Percentiles rank a stretch among this genome's conserved stretches.
These are phyloP conservation scores for Exsudoporus floridanus DNA, from an alignment of 1,284 basidiomycete genomes.

Conservation along the genomic window DNA sequence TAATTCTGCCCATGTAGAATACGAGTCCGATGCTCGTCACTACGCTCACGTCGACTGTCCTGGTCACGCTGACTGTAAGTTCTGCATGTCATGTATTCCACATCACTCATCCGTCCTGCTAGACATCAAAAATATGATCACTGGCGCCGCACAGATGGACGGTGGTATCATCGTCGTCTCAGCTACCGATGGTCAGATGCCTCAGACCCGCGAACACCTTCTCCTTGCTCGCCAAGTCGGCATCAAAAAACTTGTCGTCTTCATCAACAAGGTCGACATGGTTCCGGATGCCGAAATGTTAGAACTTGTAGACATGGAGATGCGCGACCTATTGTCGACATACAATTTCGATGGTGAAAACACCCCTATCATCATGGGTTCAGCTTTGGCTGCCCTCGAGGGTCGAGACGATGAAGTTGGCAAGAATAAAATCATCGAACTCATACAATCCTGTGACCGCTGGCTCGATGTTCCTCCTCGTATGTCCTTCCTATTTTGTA, in stretches of 20 bases:
- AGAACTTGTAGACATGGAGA: constrained; percentile 99
- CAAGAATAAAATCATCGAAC: constrained; percentile 76
- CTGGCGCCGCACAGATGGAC: constrained; percentile 99
- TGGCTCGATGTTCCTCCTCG: constrained; percentile 97
- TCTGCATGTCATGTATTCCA: neutral
- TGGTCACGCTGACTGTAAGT: constrained; percentile 86
- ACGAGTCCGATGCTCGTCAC: constrained; percentile 89
- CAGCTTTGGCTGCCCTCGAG: constrained; percentile 93
- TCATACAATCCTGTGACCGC: constrained; percentile 86
- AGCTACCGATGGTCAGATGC: constrained; percentile 99
- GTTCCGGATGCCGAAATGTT: constrained; percentile 98
- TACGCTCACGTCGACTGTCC: constrained; percentile 99
- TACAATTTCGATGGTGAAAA: constrained; percentile 97
- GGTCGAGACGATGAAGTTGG: constrained; percentile 81
- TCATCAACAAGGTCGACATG: constrained; percentile 99
- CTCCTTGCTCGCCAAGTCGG: constrained; percentile 98
- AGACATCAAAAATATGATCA: constrained; percentile 99
- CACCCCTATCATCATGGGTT: constrained; percentile 97
- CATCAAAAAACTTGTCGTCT: constrained; percentile 97
- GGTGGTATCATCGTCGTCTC: constrained; percentile 98
- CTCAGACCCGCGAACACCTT: constrained; percentile 98
- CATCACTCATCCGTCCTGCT: constrained; percentile 6
- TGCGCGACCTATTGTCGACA: constrained; percentile 92
- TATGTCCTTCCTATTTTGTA: constrained; percentile 39
- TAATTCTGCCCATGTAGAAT: constrained; percentile 94